These are phyloP conservation scores for Daucus carota DNA, from an alignment of 129 eudicot species.

Conservation along the genomic window DNA sequence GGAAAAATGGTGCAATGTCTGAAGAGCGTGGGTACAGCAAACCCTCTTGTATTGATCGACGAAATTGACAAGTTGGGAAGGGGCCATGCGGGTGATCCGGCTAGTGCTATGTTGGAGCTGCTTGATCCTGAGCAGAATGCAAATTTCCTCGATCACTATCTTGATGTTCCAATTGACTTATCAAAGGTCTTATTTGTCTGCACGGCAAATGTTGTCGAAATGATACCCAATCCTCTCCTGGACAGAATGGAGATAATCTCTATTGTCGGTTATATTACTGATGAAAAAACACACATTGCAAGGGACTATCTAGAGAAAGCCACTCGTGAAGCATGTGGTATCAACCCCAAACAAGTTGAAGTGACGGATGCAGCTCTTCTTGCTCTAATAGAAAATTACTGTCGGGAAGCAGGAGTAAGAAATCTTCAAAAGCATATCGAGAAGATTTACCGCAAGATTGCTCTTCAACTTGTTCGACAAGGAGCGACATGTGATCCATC, in stretches of 20 bases:
- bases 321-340: conserved; percentile 93
- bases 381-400: conserved; percentile 87
- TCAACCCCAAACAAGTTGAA: conserved; percentile 93
- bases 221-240: conserved; percentile 78
- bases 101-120: conserved; percentile 99
- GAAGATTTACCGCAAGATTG: conserved; percentile 98
- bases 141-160: conserved; percentile 91
- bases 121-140: conserved; percentile 99
- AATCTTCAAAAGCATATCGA: conserved; percentile 97
- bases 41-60: conserved; percentile 97
- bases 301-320: conserved; percentile 88
- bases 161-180: conserved; percentile 89
- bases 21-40: conserved; percentile 91
- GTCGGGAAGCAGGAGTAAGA: conserved; percentile 97
- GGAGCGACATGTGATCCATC: conserved; percentile 43
- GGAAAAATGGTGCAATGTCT: conserved; percentile 99
- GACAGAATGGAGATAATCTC: conserved; percentile 98
- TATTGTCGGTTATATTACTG: conserved; percentile 93
- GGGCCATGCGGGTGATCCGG: conserved; percentile 99
- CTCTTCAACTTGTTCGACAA: conserved; percentile 70
- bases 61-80: conserved; percentile 99
- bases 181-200: conserved; percentile 97
- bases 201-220: conserved; percentile 91
- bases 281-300: conserved; percentile 98
- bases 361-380: conserved; percentile 90